Evolutionary conservation across 352 stramenopile genomes (phyloP).

Genomic region (Elongisporangium anandrum): DNA sequence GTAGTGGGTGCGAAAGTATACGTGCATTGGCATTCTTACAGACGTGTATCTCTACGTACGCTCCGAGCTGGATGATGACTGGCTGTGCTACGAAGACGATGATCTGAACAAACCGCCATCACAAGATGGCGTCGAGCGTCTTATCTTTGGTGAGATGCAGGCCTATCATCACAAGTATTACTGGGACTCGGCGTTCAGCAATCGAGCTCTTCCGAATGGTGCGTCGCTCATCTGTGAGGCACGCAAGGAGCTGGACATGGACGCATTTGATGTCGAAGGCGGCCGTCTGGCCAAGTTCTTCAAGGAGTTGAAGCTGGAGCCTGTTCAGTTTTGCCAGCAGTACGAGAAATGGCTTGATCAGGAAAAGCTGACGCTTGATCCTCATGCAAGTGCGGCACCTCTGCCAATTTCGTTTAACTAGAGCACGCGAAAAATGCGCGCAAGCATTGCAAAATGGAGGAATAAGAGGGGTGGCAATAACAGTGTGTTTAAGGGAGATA

Average conservation of each 20-base stretch:
- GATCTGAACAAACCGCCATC: constrained; percentile 64
- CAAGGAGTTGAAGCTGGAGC: constrained; percentile 61
- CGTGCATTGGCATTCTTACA: constrained; percentile 69
- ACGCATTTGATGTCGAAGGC: constrained; percentile 57
- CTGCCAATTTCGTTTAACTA: constrained; percentile 66
- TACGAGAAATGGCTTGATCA: constrained; percentile 84
- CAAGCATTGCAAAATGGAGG: not conserved
- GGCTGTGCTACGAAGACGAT: constrained; percentile 78
- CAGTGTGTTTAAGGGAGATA: not conserved
- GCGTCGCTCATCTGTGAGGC: constrained; percentile 54
- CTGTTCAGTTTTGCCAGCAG: constrained; percentile 68
- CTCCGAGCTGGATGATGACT: constrained; percentile 75
- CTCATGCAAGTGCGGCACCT: constrained; percentile 17
- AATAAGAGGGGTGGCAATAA: not conserved
- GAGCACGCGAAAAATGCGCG: not conserved
- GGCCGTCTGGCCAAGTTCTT: constrained; percentile 66
- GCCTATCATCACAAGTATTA: constrained; percentile 86
- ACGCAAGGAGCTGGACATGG: constrained; percentile 50
- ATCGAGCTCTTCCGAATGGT: constrained; percentile 39
- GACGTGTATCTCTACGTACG: constrained; percentile 78
- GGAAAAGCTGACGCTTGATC: constrained; percentile 40
- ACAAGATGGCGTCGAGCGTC: constrained; percentile 65
- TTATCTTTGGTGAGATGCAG: constrained; percentile 84
- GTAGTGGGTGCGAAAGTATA: constrained; percentile 85
- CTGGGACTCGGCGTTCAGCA: constrained; percentile 53